These are phyloP conservation scores for Leccinum boreale DNA, from an alignment of 768 basidiomycete genomes.

Conservation along the genomic window DNA sequence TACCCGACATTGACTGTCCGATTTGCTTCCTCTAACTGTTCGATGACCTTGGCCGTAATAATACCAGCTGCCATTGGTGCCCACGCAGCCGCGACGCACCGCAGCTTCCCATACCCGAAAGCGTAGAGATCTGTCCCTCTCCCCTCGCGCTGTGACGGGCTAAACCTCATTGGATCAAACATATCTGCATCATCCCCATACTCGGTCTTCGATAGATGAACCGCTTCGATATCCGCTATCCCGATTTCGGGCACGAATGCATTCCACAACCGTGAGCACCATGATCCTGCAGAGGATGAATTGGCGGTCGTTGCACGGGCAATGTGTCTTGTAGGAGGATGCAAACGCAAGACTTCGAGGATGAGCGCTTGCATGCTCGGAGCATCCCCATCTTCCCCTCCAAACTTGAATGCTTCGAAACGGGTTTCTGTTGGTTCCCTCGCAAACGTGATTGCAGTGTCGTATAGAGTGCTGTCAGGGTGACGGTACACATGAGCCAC, in stretches of 20 bases:
- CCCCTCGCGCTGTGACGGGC: slow-evolving; percentile 25
- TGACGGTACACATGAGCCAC: slow-evolving; percentile 29
- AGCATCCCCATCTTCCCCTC: slow-evolving; percentile 3
- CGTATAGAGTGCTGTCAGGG: slow-evolving; percentile 18
- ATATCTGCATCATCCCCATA: slow-evolving; percentile 33
- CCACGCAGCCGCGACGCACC: slow-evolving; percentile 46
- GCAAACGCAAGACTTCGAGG: slow-evolving; percentile 27
- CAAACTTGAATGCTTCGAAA: slow-evolving; percentile 14
- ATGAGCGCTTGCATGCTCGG: slow-evolving; percentile 27
- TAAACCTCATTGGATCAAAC: slow-evolving; percentile 45
- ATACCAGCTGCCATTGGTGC: slow-evolving; percentile 55
- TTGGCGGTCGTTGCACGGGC: slow-evolving; percentile 8
- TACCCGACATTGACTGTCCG: slow-evolving; percentile 15
- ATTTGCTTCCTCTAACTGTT: slow-evolving; percentile 25
- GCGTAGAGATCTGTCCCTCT: slow-evolving; percentile 30
- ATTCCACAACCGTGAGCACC: slow-evolving; percentile 11
- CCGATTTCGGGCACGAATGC: slow-evolving; percentile 12
- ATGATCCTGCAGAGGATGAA: neutral
- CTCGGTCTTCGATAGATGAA: slow-evolving; percentile 15
- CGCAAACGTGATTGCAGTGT: slow-evolving; percentile 26
- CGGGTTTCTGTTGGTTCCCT: slow-evolving; percentile 19
- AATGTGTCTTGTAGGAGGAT: slow-evolving; percentile 26
- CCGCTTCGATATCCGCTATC: slow-evolving; percentile 22
- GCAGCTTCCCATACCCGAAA: slow-evolving; percentile 44
- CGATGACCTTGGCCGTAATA: slow-evolving; percentile 42